phyloP scores from a whole-genome alignment of 371 early-diverging fungal genomes.

The Mucor piriformis region DNA sequence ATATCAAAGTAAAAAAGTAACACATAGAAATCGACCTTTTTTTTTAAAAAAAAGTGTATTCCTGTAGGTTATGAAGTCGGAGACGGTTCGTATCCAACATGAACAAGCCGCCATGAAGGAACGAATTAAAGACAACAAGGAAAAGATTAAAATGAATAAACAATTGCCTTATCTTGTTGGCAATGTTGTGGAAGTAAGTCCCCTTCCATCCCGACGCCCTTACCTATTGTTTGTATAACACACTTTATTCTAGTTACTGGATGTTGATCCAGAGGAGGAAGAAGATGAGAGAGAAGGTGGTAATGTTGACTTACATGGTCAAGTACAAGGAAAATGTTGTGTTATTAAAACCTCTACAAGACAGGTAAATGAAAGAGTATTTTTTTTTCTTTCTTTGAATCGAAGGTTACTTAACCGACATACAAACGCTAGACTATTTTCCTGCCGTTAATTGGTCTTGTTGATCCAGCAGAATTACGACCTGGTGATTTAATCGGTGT shows the following conservation, averaged over 20 bases:
- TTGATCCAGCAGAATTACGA: constrained; percentile 89
- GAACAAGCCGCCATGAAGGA: constrained; percentile 91
- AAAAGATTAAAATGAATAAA: constrained; percentile 99
- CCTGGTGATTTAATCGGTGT: constrained; percentile 99
- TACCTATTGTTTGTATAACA: background rate
- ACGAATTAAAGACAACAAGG: constrained; percentile 97
- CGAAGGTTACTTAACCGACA: too few relatives aligned
- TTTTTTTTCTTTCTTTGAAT: too few relatives aligned
- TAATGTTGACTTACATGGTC: constrained; percentile 90
- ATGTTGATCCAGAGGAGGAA: constrained; percentile 83
- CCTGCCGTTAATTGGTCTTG: constrained; percentile 98
- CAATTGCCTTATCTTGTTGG: constrained; percentile 99
- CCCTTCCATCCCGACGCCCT: background rate
- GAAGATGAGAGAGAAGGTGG: constrained; percentile 87
- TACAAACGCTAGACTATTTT: constrained; percentile 82
- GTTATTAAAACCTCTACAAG: constrained; percentile 97
- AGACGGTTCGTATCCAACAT: constrained; percentile 83
- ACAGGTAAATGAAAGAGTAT: constrained; percentile 61
- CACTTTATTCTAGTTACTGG: constrained; percentile 71
- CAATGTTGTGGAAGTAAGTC: constrained; percentile 95
- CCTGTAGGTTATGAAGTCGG: constrained; percentile 87
- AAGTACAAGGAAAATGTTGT: constrained; percentile 95
- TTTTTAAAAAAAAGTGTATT: background rate
- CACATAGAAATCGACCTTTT: background rate
- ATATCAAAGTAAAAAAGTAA: constrained; percentile 79